phyloP scores from a whole-genome alignment of 768 basidiomycete genomes.

The Phanerochaete carnosa region DNA sequence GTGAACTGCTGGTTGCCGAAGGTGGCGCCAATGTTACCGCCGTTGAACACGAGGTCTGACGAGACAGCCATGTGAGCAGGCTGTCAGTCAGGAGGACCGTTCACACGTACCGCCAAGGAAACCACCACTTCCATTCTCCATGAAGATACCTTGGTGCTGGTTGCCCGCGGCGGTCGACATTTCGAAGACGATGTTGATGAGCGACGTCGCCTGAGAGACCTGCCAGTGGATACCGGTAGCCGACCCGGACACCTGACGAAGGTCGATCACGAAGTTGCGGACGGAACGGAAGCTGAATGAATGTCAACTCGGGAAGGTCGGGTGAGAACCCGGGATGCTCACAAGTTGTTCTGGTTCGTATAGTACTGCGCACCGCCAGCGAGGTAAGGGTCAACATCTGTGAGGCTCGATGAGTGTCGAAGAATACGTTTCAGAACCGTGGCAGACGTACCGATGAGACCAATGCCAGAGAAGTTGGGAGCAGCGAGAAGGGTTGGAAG shows the following conservation, averaged over 20 bases:
- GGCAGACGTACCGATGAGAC: conserved; percentile 58
- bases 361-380: conserved; percentile 58
- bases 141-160: conserved; percentile 74
- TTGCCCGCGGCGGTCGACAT: conserved; percentile 64
- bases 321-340: neutral
- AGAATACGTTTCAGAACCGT: neutral
- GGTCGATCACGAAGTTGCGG: conserved; percentile 73
- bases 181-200: conserved; percentile 69
- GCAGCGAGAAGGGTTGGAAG: conserved; percentile 67
- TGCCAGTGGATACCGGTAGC: conserved; percentile 83
- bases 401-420: neutral
- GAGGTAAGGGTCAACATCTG: conserved; percentile 30
- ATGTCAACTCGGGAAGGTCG: neutral
- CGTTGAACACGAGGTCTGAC: conserved; percentile 43
- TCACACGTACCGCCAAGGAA: conserved; percentile 51
- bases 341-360: conserved; percentile 61
- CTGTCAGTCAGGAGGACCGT: neutral
- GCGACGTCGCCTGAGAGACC: conserved; percentile 72
- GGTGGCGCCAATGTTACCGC: conserved; percentile 32
- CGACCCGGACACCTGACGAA: conserved; percentile 38
- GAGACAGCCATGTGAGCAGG: neutral
- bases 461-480: conserved; percentile 59
- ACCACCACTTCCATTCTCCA: conserved; percentile 68
- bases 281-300: conserved; percentile 53
- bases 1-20: conserved; percentile 84